Conservation (phyloP, 176 grass and related monocot genomes). For the Oryza australiensis region DNA sequence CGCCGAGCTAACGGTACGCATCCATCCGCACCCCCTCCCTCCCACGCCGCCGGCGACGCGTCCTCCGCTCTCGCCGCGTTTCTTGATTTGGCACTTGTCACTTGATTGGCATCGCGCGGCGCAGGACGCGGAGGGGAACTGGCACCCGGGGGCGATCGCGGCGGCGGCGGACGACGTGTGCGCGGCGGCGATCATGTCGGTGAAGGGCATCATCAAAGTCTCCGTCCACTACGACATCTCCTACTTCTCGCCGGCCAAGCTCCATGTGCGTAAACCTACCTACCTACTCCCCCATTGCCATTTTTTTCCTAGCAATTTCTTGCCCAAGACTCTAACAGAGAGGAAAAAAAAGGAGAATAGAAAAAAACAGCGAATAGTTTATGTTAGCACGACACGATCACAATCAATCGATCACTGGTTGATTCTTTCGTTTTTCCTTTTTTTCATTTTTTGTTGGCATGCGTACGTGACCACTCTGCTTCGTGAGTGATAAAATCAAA, state of each 20-base stretch:
- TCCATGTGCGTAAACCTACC: slow-evolving; percentile 43
- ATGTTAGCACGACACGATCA: neutral
- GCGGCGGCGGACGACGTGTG: slow-evolving; percentile 72
- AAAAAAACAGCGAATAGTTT: neutral
- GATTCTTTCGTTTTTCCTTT: neutral
- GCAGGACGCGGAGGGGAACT: slow-evolving; percentile 73
- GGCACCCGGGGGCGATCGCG: slow-evolving; percentile 79
- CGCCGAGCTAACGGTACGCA: slow-evolving; percentile 57
- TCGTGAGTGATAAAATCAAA: neutral
- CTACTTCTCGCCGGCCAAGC: slow-evolving; percentile 65
- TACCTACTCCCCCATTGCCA: neutral
- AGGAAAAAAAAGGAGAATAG: neutral
- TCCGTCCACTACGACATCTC: slow-evolving; percentile 74
- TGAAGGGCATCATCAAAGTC: slow-evolving; percentile 71
- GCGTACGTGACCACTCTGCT: neutral
- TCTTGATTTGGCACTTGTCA: neutral
- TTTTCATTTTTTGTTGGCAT: neutral
- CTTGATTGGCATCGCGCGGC: too few species aligned
- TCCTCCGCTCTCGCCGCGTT: neutral
- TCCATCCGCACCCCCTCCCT: neutral
- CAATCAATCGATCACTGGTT: neutral
- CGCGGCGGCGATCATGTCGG: slow-evolving; percentile 76
- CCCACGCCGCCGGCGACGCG: neutral
- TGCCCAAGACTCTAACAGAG: neutral
- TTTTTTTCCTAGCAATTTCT: neutral